Conservation (phyloP, 2,329 filamentous ascomycete species). For the Conoideocrella luteorostrata region DNA sequence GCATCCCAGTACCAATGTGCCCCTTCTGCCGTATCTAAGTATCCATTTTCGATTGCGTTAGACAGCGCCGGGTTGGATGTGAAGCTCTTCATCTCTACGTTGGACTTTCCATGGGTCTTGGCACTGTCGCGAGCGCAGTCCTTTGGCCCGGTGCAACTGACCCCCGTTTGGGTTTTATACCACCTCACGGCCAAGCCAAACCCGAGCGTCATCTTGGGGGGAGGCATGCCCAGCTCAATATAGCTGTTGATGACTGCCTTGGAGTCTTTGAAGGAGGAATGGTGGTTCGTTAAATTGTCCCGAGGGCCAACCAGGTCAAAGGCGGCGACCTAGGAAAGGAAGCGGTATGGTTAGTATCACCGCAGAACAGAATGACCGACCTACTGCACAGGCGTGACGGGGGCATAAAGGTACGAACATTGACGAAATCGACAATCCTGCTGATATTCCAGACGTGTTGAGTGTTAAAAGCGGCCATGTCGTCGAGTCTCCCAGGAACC, state of each 20-base stretch:
- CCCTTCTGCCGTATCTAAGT: no score
- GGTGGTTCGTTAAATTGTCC: constrained; percentile 59
- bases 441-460: constrained; percentile 53
- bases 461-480: constrained; percentile 62
- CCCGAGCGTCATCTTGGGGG: constrained; percentile 55
- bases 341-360: no score
- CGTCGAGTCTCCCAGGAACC: constrained; percentile 53
- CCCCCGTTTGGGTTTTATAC: constrained; percentile 41
- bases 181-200: constrained; percentile 66
- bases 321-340: constrained; percentile 48
- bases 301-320: constrained; percentile 71
- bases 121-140: constrained; percentile 41
- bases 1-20: no score
- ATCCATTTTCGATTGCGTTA: no score
- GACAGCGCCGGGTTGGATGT: no score
- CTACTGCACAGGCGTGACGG: no score
- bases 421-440: constrained; percentile 57
- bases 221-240: constrained; percentile 46
- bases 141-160: constrained; percentile 40
- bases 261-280: constrained; percentile 51
- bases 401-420: constrained; percentile 27
- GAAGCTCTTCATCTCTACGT: no score
- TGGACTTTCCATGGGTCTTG: no score
- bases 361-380: no score
- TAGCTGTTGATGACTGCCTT: constrained; percentile 52